A percentile compares a stretch with the other conserved stretches of the same genome.
Evolutionary conservation across 2,329 filamentous ascomycete genomes (phyloP).

Genomic region (Coniochaeta sp.): DNA sequence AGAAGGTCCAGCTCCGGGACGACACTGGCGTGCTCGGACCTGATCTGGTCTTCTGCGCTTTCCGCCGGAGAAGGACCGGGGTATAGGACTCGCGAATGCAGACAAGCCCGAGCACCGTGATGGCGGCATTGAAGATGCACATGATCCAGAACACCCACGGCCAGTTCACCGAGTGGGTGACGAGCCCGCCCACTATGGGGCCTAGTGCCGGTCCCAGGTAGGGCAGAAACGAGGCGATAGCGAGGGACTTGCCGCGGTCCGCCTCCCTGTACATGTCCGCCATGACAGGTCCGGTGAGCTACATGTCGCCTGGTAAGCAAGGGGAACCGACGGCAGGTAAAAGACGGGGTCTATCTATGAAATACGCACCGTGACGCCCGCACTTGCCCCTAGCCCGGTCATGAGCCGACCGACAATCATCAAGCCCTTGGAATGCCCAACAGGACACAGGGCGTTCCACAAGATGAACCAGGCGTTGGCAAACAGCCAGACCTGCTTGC

Average conservation of each 20-base stretch:
- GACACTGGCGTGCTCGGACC: conserved; percentile 11
- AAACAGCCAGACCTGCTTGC: conserved; percentile 24
- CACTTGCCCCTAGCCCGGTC: conserved; percentile 17
- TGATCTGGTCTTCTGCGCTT: conserved; percentile 36
- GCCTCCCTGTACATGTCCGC: conserved; percentile 26
- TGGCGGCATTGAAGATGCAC: conserved; percentile 46
- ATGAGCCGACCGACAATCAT: conserved; percentile 21
- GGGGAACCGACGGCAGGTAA: not conserved
- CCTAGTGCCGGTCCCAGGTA: conserved; percentile 58
- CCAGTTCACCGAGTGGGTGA: conserved; percentile 56
- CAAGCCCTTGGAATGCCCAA: conserved; percentile 20
- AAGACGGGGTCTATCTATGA: too few species aligned
- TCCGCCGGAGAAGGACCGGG: conserved; percentile 50
- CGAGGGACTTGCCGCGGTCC: conserved; percentile 27
- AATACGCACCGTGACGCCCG: conserved; percentile 19
- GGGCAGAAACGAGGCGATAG: conserved; percentile 21
- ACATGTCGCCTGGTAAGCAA: not conserved
- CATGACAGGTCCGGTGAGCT: conserved; percentile 26
- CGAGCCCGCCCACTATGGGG: conserved; percentile 60
- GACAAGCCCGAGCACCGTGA: conserved; percentile 46
- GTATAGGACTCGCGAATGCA: conserved; percentile 58
- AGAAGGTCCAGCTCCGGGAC: conserved; percentile 19
- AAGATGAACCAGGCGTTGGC: conserved; percentile 25
- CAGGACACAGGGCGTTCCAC: conserved; percentile 26
- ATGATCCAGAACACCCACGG: conserved; percentile 64